A percentile compares a stretch with the other conserved stretches of the same genome.
phyloP scores from a whole-genome alignment of 441 rosid species.

The Iberis amara region DNA sequence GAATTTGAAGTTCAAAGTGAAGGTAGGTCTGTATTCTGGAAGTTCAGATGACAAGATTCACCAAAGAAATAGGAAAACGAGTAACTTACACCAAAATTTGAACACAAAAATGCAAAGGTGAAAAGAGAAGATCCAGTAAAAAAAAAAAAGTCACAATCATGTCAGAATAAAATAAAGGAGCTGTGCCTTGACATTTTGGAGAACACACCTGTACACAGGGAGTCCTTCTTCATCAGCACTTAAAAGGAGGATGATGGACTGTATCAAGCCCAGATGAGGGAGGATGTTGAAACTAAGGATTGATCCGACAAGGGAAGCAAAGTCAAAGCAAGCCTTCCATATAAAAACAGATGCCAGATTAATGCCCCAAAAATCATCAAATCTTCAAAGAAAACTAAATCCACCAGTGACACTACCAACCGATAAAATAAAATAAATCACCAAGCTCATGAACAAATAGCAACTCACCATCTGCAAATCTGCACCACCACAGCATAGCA shows the following conservation, averaged over 20 bases:
- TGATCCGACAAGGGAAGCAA: conserved; percentile 66
- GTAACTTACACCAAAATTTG: background rate
- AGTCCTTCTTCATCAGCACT: conserved; percentile 64
- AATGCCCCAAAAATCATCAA: conserved; percentile 28
- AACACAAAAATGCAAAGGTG: conserved; percentile 11
- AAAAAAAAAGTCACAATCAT: conserved; percentile 10
- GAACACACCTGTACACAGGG: conserved; percentile 67
- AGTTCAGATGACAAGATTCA: conserved; percentile 9
- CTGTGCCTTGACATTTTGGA: conserved; percentile 12
- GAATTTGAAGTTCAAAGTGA: conserved; percentile 21
- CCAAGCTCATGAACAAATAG: conserved; percentile 23
- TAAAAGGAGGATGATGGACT: conserved; percentile 66
- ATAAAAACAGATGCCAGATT: conserved; percentile 49
- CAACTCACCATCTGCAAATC: conserved; percentile 87
- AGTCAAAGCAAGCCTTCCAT: conserved; percentile 94
- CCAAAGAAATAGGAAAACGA: background rate
- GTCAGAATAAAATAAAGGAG: conserved; percentile 20
- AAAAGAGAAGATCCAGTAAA: conserved; percentile 9
- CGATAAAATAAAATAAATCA: conserved; percentile 21
- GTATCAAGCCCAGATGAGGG: conserved; percentile 69
- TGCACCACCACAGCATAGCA: conserved; percentile 74
- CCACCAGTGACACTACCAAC: conserved; percentile 17
- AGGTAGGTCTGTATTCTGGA: conserved; percentile 11
- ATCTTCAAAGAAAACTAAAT: conserved; percentile 26
- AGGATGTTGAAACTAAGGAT: conserved; percentile 57